These are phyloP conservation scores for Houttuynia cordata DNA, from an alignment of 164 flowering plant genomes.

Conservation along the genomic window DNA sequence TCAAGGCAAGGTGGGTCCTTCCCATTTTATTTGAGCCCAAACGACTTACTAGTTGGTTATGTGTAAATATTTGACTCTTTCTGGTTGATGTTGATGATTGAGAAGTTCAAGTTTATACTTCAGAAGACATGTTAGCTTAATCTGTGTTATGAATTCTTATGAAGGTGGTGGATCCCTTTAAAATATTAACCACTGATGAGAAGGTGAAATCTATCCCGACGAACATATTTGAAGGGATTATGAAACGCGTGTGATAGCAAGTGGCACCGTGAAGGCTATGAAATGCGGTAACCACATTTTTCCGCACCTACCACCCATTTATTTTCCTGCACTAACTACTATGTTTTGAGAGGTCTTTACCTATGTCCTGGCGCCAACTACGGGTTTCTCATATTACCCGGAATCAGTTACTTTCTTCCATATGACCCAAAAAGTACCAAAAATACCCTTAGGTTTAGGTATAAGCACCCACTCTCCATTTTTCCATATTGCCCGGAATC, in stretches of 20 bases:
- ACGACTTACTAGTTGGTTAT: neutral
- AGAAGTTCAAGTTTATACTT: neutral
- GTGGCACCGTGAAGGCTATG: conserved; percentile 98
- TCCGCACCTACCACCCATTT: no score
- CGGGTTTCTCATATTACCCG: no score
- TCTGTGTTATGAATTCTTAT: neutral
- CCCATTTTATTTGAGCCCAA: neutral
- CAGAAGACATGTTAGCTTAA: neutral
- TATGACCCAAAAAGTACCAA: no score
- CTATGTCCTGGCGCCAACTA: no score
- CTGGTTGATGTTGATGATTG: neutral
- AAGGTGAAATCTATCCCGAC: conserved; percentile 95
- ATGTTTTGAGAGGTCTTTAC: no score
- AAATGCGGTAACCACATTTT: no score
- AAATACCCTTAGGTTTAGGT: no score
- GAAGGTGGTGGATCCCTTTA: conserved; percentile 97
- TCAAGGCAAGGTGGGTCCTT: conserved; percentile 59
- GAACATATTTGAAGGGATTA: conserved; percentile 96
- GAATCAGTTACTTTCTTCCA: no score
- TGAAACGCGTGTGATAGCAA: conserved; percentile 96
- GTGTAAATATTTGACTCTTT: neutral
- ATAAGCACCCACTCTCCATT: no score
- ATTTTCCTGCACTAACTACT: no score
- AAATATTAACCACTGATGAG: conserved; percentile 90
- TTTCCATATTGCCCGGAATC: no score